phyloP scores from a whole-genome alignment of 768 basidiomycete species.

The Suillus plorans region DNA sequence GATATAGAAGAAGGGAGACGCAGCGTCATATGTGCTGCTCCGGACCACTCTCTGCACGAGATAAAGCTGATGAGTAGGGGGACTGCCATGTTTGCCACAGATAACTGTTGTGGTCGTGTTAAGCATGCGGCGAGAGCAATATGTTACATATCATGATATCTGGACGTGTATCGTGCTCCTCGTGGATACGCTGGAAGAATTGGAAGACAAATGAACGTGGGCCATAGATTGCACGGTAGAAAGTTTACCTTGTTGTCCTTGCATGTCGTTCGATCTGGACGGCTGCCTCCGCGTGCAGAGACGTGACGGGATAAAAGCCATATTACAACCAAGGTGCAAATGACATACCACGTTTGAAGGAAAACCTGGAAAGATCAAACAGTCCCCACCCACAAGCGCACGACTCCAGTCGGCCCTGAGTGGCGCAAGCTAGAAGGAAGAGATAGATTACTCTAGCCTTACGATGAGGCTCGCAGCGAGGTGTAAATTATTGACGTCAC shows the following conservation, averaged over 20 bases:
- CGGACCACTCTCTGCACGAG: slow-evolving; percentile 80
- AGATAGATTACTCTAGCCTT: background rate
- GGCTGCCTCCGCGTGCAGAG: background rate
- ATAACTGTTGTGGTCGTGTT: slow-evolving; percentile 60
- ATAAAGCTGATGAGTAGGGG: slow-evolving; percentile 64
- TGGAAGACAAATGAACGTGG: background rate
- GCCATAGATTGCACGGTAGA: background rate
- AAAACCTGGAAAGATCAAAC: background rate
- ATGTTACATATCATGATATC: slow-evolving; percentile 43
- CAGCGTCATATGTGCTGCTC: slow-evolving; percentile 49
- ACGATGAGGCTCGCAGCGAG: background rate
- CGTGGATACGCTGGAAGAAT: background rate
- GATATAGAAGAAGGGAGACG: slow-evolving; percentile 90
- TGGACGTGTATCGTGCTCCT: slow-evolving; percentile 63
- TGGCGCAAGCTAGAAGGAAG: background rate
- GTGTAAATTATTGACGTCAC: background rate
- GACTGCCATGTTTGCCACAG: slow-evolving; percentile 96
- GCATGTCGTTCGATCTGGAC: background rate
- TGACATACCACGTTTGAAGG: background rate
- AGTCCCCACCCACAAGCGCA: background rate
- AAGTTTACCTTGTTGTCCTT: background rate
- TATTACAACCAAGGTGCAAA: background rate
- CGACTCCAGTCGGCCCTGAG: background rate
- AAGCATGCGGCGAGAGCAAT: slow-evolving; percentile 91
- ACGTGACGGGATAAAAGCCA: background rate